phyloP scores from a whole-genome alignment of 352 stramenopile species.

The Globisporangium echinulatum region DNA sequence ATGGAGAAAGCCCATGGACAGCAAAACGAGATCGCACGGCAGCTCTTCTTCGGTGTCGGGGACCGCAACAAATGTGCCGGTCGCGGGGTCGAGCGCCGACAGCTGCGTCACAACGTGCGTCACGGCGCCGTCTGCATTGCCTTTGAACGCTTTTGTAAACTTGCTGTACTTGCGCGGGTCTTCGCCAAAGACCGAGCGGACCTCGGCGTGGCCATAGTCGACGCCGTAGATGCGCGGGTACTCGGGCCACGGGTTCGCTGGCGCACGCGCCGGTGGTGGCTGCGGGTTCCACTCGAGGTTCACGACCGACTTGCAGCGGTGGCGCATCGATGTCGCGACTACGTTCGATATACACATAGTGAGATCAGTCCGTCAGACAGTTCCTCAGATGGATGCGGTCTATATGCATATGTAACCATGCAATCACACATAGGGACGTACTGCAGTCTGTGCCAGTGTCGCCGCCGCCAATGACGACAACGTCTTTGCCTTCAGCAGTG shows the following conservation, averaged over 20 bases:
- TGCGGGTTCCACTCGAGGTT: slow-evolving; percentile 96
- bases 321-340: slow-evolving; percentile 95
- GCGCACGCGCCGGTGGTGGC: slow-evolving; percentile 87
- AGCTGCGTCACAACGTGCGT: slow-evolving; percentile 67
- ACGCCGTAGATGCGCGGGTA: slow-evolving; percentile 96
- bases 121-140: slow-evolving; percentile 66
- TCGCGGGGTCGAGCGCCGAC: slow-evolving; percentile 51
- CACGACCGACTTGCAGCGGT: slow-evolving; percentile 93
- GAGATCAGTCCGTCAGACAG: neutral
- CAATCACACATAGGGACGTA: slow-evolving; percentile 8
- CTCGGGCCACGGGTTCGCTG: slow-evolving; percentile 95
- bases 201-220: slow-evolving; percentile 98
- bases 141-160: slow-evolving; percentile 74
- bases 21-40: slow-evolving; percentile 91
- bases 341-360: neutral
- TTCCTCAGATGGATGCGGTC: neutral
- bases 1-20: slow-evolving; percentile 97
- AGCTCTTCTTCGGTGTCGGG: slow-evolving; percentile 90
- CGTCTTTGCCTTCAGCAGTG: slow-evolving; percentile 95
- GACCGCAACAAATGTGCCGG: slow-evolving; percentile 64
- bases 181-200: slow-evolving; percentile 86
- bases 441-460: slow-evolving; percentile 97
- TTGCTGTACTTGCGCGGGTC: slow-evolving; percentile 84
- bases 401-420: neutral
- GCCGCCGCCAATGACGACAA: slow-evolving; percentile 97